These are phyloP conservation scores for Umbilicus rupestris DNA, from an alignment of 164 flowering plant genomes.

Conservation along the genomic window DNA sequence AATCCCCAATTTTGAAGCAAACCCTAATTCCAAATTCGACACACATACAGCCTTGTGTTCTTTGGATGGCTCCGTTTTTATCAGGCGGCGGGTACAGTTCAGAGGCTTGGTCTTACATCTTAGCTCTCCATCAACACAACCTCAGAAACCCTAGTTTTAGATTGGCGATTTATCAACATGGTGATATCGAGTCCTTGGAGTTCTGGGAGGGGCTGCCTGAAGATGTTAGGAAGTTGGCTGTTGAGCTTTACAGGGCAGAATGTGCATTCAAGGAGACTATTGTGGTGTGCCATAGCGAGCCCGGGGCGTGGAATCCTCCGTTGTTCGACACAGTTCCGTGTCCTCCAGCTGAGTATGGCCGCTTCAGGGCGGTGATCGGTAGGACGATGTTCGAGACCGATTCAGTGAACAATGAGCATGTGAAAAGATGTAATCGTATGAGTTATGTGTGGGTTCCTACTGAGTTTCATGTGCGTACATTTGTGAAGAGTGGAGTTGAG, in stretches of 20 bases:
- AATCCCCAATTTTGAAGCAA: constrained; percentile 12
- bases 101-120: constrained; percentile 77
- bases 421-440: constrained; percentile 52
- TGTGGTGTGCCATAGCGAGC: constrained; percentile 77
- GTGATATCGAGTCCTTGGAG: constrained; percentile 42
- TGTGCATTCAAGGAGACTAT: constrained; percentile 48
- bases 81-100: constrained; percentile 86
- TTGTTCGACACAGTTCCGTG: constrained; percentile 62
- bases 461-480: constrained; percentile 58
- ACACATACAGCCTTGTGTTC: constrained; percentile 28
- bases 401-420: constrained; percentile 45
- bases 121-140: constrained; percentile 28
- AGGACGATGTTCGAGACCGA: constrained; percentile 88
- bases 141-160: constrained; percentile 24
- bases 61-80: constrained; percentile 87
- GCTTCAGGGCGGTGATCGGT: constrained; percentile 42
- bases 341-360: constrained; percentile 46
- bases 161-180: constrained; percentile 57
- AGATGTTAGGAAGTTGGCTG: constrained; percentile 28
- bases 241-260: constrained; percentile 33
- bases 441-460: constrained; percentile 75
- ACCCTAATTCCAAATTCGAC: constrained; percentile 14
- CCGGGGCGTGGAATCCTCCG: constrained; percentile 85
- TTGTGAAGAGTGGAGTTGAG: constrained; percentile 56
- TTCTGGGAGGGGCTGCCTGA: constrained; percentile 68